A percentile compares a stretch with the other conserved stretches of the same genome.
Conservation (phyloP, 768 basidiomycete species). For the Lyophyllum semitale region DNA sequence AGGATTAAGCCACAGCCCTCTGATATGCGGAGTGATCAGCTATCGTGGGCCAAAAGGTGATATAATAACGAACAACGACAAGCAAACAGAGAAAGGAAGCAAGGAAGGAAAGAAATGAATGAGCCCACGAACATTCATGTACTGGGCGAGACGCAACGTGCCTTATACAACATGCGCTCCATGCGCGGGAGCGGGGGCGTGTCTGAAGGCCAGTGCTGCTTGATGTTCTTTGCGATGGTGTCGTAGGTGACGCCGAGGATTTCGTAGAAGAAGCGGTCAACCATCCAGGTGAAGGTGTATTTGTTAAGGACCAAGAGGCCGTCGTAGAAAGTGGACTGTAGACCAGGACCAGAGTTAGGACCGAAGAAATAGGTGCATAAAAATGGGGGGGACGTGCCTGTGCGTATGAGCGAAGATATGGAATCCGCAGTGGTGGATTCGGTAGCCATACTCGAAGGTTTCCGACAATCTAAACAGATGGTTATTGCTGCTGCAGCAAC, state of each 20-base stretch:
- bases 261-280: slow-evolving; percentile 67
- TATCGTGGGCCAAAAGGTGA: slow-evolving; percentile 25
- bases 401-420: slow-evolving; percentile 64
- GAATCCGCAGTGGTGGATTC: slow-evolving; percentile 37
- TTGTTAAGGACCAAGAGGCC: slow-evolving; percentile 53
- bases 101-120: slow-evolving; percentile 1
- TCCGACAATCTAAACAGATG: slow-evolving; percentile 44
- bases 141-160: slow-evolving; percentile 19
- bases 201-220: slow-evolving; percentile 36
- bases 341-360: slow-evolving; percentile 3
- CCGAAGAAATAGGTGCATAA: slow-evolving; percentile 1
- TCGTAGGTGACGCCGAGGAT: slow-evolving; percentile 58
- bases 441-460: slow-evolving; percentile 50
- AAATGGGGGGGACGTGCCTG: slow-evolving; percentile 45
- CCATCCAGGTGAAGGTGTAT: slow-evolving; percentile 53
- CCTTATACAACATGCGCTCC: slow-evolving; percentile 45
- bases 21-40: slow-evolving; percentile 60
- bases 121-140: slow-evolving; percentile 4
- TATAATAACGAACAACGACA: neutral
- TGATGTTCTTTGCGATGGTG: slow-evolving; percentile 39
- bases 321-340: slow-evolving; percentile 60
- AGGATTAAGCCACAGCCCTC: slow-evolving; percentile 68
- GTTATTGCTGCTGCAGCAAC: neutral
- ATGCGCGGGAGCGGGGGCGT: slow-evolving; percentile 39
- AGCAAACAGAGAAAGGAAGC: slow-evolving; percentile 7